These are phyloP conservation scores for Xylaria sp. DNA, from an alignment of 2,329 filamentous ascomycete species.

Conservation along the genomic window DNA sequence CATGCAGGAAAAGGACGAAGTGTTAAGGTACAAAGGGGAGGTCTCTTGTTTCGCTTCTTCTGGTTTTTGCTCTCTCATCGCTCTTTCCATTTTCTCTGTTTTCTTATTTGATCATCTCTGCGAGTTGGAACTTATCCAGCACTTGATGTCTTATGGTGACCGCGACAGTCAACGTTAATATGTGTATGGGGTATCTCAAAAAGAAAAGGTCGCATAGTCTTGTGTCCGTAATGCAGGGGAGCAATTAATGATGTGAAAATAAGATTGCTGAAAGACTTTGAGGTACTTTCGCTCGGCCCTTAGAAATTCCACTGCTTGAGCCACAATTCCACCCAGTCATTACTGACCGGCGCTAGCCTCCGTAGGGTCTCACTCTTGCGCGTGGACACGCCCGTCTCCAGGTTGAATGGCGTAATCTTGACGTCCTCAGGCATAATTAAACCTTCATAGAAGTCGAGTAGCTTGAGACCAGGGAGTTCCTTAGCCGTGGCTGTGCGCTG, in stretches of 20 bases:
- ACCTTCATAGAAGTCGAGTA: conserved; percentile 42
- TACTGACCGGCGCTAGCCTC: conserved; percentile 36
- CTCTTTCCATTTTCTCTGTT: not conserved
- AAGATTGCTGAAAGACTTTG: not conserved
- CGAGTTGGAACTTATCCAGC: conserved; percentile 2
- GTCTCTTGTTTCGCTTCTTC: not conserved
- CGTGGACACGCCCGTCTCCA: conserved; percentile 35
- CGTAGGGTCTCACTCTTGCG: conserved; percentile 38
- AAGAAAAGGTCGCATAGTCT: conserved; percentile 25
- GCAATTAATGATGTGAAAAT: conserved; percentile 18
- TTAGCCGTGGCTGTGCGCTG: conserved; percentile 37
- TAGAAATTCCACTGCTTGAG: conserved; percentile 42
- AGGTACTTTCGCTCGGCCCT: conserved; percentile 4
- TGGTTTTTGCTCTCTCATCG: not conserved
- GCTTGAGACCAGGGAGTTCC: conserved; percentile 41
- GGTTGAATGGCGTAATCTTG: conserved; percentile 41
- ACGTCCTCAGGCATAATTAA: conserved; percentile 35
- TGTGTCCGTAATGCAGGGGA: conserved; percentile 8
- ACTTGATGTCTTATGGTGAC: conserved; percentile 14
- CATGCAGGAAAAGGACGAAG: conserved; percentile 1
- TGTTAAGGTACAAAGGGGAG: conserved; percentile 16
- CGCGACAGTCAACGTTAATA: conserved; percentile 21
- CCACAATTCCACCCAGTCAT: conserved; percentile 41
- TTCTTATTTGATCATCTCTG: not conserved
- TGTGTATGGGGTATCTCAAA: conserved; percentile 28